Conservation (phyloP, 202 grass and related monocot genomes). For the Setaria viridis region DNA sequence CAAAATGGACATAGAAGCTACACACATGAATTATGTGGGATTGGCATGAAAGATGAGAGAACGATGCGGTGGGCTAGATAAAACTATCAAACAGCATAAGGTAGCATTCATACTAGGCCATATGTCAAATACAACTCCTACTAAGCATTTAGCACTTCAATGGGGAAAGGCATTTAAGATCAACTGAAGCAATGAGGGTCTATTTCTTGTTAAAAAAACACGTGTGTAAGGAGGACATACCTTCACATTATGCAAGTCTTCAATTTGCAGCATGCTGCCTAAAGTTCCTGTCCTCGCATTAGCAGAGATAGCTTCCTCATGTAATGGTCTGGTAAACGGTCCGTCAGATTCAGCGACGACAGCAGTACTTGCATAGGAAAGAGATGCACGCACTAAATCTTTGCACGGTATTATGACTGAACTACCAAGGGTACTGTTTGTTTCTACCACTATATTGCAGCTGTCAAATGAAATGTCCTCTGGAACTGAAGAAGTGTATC, state of each 20-base stretch:
- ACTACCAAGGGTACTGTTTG: constrained; percentile 74
- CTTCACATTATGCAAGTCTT: constrained; percentile 48
- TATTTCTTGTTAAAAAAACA: constrained; percentile 17
- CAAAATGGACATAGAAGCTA: neutral
- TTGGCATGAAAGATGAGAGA: constrained; percentile 16
- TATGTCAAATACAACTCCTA: constrained; percentile 21
- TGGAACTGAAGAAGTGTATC: constrained; percentile 47
- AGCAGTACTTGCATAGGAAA: constrained; percentile 34
- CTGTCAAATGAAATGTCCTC: constrained; percentile 51
- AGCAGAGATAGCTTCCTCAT: constrained; percentile 46
- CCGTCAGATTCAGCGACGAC: constrained; percentile 44
- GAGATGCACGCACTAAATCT: constrained; percentile 58
- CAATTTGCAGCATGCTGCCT: constrained; percentile 57
- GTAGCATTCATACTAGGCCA: constrained; percentile 1
- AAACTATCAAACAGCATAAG: constrained; percentile 32
- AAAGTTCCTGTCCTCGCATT: constrained; percentile 63
- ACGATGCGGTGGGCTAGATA: constrained; percentile 9
- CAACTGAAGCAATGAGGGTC: constrained; percentile 14
- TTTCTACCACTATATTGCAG: constrained; percentile 85
- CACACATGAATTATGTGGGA: neutral
- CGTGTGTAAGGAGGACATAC: constrained; percentile 47
- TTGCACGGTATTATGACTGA: constrained; percentile 77
- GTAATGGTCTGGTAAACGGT: constrained; percentile 44
- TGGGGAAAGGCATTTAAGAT: constrained; percentile 22
- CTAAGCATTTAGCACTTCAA: constrained; percentile 9